Evolutionary conservation across 2,329 filamentous ascomycete species (phyloP).

Genomic region (Chaetomium olivaceum): DNA sequence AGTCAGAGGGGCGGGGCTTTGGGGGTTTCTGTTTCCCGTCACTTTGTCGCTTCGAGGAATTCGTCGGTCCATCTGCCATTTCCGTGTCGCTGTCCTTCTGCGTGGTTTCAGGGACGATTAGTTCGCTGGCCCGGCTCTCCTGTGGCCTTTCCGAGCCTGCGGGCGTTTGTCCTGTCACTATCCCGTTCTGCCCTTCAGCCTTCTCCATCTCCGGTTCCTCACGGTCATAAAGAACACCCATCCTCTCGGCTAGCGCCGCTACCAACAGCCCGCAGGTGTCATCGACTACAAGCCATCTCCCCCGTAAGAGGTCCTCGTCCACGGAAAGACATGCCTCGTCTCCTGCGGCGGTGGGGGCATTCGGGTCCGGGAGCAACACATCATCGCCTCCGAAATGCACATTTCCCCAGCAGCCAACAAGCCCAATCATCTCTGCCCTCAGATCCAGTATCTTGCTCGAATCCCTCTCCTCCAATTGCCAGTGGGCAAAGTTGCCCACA

Average conservation of each 20-base stretch:
- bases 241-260: conserved; percentile 82
- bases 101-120: neutral
- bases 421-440: conserved; percentile 76
- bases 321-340: conserved; percentile 28
- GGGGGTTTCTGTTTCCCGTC: conserved; percentile 29
- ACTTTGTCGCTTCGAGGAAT: conserved; percentile 10
- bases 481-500: conserved; percentile 72
- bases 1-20: conserved; percentile 46
- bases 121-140: conserved; percentile 5
- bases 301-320: conserved; percentile 34
- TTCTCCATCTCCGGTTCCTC: conserved; percentile 32
- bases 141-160: neutral
- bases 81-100: conserved; percentile 26
- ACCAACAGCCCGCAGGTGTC: conserved; percentile 83
- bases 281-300: conserved; percentile 78
- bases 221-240: conserved; percentile 70
- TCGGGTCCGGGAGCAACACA: conserved; percentile 34
- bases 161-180: neutral
- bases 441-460: conserved; percentile 79
- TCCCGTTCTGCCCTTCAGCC: conserved; percentile 10
- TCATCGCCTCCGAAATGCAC: conserved; percentile 67
- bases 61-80: conserved; percentile 26
- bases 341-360: conserved; percentile 32
- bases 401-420: conserved; percentile 88
- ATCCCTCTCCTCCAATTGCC: conserved; percentile 78